phyloP scores from a whole-genome alignment of 306 rosid genomes.

The Oxytropis ochrocephala region DNA sequence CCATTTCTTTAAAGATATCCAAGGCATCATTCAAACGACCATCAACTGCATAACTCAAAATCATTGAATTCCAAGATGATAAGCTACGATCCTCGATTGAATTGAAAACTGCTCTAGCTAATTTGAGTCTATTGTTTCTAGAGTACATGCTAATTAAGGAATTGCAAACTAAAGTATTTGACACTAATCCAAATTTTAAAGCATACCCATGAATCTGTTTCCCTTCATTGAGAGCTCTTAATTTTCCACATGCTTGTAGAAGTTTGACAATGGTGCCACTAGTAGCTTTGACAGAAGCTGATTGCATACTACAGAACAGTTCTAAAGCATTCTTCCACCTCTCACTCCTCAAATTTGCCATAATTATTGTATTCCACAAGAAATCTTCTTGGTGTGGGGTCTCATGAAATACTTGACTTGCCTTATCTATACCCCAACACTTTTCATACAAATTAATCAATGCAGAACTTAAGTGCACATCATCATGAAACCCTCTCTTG shows the following conservation, averaged over 20 bases:
- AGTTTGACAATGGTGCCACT: constrained; percentile 40
- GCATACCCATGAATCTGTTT: constrained; percentile 75
- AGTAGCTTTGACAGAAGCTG: constrained; percentile 33
- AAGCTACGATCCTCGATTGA: constrained; percentile 42
- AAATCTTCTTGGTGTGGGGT: constrained; percentile 37
- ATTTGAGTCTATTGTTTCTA: constrained; percentile 38
- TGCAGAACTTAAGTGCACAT: constrained; percentile 49
- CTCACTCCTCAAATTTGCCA: constrained; percentile 52
- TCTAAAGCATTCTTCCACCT: constrained; percentile 43
- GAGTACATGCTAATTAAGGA: constrained; percentile 67
- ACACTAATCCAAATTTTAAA: constrained; percentile 34
- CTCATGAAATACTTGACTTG: constrained; percentile 46
- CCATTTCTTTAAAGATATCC: constrained; percentile 34
- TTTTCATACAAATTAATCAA: constrained; percentile 49
- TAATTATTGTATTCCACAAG: constrained; percentile 57
- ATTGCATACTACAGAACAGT: constrained; percentile 42
- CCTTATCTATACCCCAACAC: constrained; percentile 46
- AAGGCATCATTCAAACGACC: constrained; percentile 41
- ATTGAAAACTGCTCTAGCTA: constrained; percentile 46
- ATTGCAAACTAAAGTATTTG: constrained; percentile 48
- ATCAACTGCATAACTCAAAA: constrained; percentile 37
- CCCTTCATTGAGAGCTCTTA: constrained; percentile 58
- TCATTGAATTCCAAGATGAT: constrained; percentile 69
- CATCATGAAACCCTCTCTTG: constrained; percentile 51
- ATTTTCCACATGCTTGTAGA: constrained; percentile 63